phyloP scores from a whole-genome alignment of 202 grass and related monocot species.

The Brachypodium distachyon region DNA sequence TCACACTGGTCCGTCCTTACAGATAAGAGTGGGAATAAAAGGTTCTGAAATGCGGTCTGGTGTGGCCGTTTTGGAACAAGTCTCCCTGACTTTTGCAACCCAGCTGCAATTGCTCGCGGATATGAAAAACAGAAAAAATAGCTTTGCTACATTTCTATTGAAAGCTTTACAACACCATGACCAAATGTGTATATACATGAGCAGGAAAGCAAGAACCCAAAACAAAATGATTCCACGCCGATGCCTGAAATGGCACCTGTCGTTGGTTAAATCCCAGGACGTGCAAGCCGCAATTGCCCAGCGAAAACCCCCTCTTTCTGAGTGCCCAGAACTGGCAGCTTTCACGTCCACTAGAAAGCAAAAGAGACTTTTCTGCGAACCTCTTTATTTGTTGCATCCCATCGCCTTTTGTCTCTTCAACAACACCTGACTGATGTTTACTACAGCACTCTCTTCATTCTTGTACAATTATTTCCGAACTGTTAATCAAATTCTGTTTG shows the following conservation, averaged over 20 bases:
- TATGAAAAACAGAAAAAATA: too few species aligned
- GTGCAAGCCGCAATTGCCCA: background rate
- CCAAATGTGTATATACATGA: too few species aligned
- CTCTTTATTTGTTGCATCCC: too few species aligned
- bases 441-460: background rate
- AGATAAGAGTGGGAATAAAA: too few species aligned
- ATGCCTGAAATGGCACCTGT: slow-evolving; percentile 16
- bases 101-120: too few species aligned
- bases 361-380: background rate
- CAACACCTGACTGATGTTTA: background rate
- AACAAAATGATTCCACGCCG: too few species aligned
- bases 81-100: too few species aligned
- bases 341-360: background rate
- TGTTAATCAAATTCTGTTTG: background rate
- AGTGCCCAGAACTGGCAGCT: slow-evolving; percentile 7
- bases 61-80: background rate
- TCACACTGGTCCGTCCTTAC: background rate
- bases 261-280: background rate
- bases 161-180: too few species aligned
- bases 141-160: too few species aligned
- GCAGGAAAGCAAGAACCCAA: too few species aligned
- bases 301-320: background rate
- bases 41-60: too few species aligned
- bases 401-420: background rate
- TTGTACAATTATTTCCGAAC: background rate